phyloP scores from a whole-genome alignment of 352 stramenopile species.

The Phytophthora rubi region DNA sequence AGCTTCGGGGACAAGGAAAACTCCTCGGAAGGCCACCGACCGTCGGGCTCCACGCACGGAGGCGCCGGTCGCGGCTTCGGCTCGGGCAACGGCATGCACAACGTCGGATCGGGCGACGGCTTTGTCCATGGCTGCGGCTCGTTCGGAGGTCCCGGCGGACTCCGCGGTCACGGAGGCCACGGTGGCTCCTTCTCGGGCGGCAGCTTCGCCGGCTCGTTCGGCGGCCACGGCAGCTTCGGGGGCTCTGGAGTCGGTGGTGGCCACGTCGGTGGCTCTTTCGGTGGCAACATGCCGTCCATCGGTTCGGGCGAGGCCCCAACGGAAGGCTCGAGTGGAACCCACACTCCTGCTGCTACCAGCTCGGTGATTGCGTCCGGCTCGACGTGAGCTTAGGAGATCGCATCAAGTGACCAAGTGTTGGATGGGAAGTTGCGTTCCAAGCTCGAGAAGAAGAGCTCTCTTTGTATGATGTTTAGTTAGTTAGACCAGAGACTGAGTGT shows the following conservation, averaged over 20 bases:
- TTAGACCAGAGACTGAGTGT: not conserved
- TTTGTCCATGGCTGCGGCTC: slow-evolving; percentile 7
- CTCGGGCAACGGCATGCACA: slow-evolving; percentile 28
- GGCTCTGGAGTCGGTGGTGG: not conserved
- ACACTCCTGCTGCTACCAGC: slow-evolving; percentile 8
- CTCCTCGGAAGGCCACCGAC: slow-evolving; percentile 10
- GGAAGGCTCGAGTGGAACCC: slow-evolving; percentile 5
- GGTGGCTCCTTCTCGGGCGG: slow-evolving; percentile 22
- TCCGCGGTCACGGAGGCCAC: not conserved
- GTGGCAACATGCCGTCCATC: slow-evolving; percentile 15
- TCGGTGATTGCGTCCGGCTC: slow-evolving; percentile 10
- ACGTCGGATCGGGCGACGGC: slow-evolving; percentile 28
- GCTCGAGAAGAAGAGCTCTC: not conserved
- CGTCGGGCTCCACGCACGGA: slow-evolving; percentile 16
- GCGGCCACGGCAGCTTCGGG: not conserved
- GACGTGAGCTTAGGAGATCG: not conserved
- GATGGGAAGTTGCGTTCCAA: not conserved
- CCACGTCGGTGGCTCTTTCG: not conserved
- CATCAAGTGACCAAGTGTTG: not conserved
- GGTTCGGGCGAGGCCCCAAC: slow-evolving; percentile 23
- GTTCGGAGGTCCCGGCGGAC: slow-evolving; percentile 13
- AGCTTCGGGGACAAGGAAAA: slow-evolving; percentile 1
- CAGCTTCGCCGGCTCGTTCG: not conserved
- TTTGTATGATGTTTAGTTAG: not conserved
- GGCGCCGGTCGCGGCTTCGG: slow-evolving; percentile 9